A percentile compares a stretch with the other conserved stretches of the same genome.
phyloP scores from a whole-genome alignment of 179 eudicot genomes.

The Sideroxylon spinosum region DNA sequence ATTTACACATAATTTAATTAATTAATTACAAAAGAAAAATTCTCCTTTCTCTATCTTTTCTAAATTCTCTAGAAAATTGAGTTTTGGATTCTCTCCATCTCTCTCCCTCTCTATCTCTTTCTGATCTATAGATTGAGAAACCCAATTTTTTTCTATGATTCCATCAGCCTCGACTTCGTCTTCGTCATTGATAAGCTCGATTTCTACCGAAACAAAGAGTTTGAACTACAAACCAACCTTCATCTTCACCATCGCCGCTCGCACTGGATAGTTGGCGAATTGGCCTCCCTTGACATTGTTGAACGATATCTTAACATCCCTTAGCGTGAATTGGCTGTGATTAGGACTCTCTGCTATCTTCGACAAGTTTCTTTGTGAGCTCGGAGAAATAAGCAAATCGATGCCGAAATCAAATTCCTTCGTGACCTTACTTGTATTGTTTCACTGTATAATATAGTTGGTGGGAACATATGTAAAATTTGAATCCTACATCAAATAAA shows the following conservation, averaged over 20 bases:
- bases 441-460: too few species aligned
- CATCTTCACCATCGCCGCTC: constrained; percentile 20
- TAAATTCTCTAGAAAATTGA: too few species aligned
- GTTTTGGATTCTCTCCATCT: too few species aligned
- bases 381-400: too few species aligned
- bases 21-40: too few species aligned
- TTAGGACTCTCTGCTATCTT: constrained; percentile 30
- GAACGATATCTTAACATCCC: neutral
- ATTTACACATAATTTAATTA: too few species aligned
- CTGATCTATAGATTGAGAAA: too few species aligned
- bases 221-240: constrained; percentile 45
- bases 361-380: neutral
- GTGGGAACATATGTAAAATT: too few species aligned
- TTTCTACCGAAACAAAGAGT: constrained; percentile 43
- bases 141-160: constrained; percentile 24
- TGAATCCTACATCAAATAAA: too few species aligned
- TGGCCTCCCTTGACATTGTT: constrained; percentile 29
- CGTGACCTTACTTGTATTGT: constrained; percentile 2
- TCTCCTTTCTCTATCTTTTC: too few species aligned
- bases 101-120: too few species aligned
- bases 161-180: constrained; percentile 68
- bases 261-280: constrained; percentile 33
- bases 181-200: constrained; percentile 41
- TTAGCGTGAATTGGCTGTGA: neutral
- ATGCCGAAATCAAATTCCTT: too few species aligned